phyloP scores from a whole-genome alignment of 495 filamentous ascomycete species.

The Aspergillus steynii region DNA sequence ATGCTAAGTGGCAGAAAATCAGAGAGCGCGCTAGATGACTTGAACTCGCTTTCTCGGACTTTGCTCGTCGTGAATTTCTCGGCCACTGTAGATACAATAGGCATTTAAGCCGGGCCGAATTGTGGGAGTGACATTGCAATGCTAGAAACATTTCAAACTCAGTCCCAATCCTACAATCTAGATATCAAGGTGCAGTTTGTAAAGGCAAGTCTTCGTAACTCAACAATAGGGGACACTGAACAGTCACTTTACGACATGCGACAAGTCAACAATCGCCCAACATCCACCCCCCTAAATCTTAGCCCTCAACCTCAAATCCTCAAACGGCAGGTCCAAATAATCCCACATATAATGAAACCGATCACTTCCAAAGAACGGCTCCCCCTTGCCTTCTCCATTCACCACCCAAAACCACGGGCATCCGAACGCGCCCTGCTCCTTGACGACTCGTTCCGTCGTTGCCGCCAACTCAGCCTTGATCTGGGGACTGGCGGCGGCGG shows the following conservation, averaged over 20 bases:
- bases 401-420: constrained; percentile 75
- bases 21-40: no score
- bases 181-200: no score
- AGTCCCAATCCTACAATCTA: no score
- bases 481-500: constrained; percentile 43
- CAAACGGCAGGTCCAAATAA: constrained; percentile 38
- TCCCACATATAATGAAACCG: constrained; percentile 54
- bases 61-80: no score
- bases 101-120: no score
- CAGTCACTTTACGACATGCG: no score
- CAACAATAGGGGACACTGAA: background rate
- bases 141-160: no score
- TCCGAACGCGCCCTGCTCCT: constrained; percentile 66
- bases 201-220: background rate
- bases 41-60: no score
- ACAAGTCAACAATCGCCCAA: background rate
- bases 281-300: background rate
- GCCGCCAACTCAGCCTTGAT: constrained; percentile 60
- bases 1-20: no score
- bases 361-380: constrained; percentile 80
- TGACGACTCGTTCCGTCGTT: constrained; percentile 58
- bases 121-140: no score
- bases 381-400: constrained; percentile 55
- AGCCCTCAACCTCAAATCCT: constrained; percentile 25
- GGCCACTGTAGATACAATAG: no score